Evolutionary conservation across 352 stramenopile genomes (phyloP).

Genomic region (Phytophthora pinifolia): DNA sequence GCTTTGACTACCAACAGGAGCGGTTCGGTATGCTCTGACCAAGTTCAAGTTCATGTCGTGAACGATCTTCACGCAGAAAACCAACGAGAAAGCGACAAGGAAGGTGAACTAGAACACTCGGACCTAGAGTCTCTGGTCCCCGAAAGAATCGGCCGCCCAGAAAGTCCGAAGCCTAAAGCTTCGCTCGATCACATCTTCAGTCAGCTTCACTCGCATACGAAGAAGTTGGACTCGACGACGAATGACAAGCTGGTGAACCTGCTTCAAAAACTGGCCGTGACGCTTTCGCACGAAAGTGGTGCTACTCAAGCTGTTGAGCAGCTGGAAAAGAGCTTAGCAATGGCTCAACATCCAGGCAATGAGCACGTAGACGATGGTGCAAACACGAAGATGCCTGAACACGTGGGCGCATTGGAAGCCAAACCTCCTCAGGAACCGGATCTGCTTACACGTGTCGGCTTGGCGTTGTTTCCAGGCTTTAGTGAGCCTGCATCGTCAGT

Average conservation of each 20-base stretch:
- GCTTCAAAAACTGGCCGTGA: constrained; percentile 25
- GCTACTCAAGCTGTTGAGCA: constrained; percentile 27
- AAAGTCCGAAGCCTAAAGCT: constrained; percentile 1
- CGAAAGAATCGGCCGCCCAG: neutral
- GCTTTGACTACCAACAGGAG: constrained; percentile 8
- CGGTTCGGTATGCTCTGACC: neutral
- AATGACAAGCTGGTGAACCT: constrained; percentile 27
- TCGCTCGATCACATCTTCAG: constrained; percentile 24
- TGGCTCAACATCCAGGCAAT: constrained; percentile 1
- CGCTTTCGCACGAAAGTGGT: constrained; percentile 23
- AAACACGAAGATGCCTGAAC: neutral
- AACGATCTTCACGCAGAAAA: constrained; percentile 10
- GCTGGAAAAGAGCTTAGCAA: constrained; percentile 26
- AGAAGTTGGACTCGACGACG: constrained; percentile 29
- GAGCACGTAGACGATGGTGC: constrained; percentile 1
- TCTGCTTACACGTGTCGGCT: constrained; percentile 28
- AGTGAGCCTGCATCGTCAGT: constrained; percentile 13
- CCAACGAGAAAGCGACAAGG: constrained; percentile 23
- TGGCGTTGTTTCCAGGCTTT: constrained; percentile 31
- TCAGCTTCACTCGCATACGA: constrained; percentile 31
- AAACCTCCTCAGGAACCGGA: constrained; percentile 19
- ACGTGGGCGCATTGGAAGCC: neutral
- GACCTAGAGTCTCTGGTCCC: too few relatives aligned
- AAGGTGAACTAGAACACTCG: constrained; percentile 1
- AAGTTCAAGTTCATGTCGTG: neutral